Base-by-base conservation (phyloP, 805 yeast species). In the Lachancea sp. region DNA sequence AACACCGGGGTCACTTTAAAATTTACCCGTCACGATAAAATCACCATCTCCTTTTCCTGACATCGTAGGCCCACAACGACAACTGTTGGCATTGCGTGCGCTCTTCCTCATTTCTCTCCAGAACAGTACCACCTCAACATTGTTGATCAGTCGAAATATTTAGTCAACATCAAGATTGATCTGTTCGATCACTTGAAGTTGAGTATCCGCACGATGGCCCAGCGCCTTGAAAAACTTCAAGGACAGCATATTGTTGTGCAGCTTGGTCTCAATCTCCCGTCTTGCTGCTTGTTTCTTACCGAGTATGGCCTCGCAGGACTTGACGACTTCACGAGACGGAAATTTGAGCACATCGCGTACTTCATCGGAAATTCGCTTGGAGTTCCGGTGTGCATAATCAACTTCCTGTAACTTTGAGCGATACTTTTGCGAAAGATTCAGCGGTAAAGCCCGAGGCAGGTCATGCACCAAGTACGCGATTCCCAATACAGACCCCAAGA, bases 381-480 rank as follows among this genome's bases (percentile, higher is more conserved):
- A 80, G 60, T 90, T 91, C 37, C 71, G 56, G 54, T 85, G 93
- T 11, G 85, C 80, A 56, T 89, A 93, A 49, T 90, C 96, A 53
- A 80, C 65, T 13, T 75, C 77, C 35, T 71, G 71, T 29, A 93
- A 69, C 56, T 82, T 84, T 6, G 59, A 59, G 50, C 75, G 77
- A 52, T 91, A 76, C 63, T 85, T 87, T 39, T 74, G 71, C 0
- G 93, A 88, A 47, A 88, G 74, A 47, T 89, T 89, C 52, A 88
- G 72, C 16, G 96, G 95, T 55, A 87, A 79, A 0, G 97, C 95
- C 55, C 83, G 78, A 2, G 97, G 97, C 12, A 95, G 78, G 62
- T 93, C 98, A 48, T 73, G 71, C 16, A 88, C 68, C 46, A 89
- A 60, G 56, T 85, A 88, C 34, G 79, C 77, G 0, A 76, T 66